Evolutionary conservation across 148 eudicot genomes (phyloP), one percentile per base, ranked within the genome.

Genomic region (Talinum fruticosum): DNA sequence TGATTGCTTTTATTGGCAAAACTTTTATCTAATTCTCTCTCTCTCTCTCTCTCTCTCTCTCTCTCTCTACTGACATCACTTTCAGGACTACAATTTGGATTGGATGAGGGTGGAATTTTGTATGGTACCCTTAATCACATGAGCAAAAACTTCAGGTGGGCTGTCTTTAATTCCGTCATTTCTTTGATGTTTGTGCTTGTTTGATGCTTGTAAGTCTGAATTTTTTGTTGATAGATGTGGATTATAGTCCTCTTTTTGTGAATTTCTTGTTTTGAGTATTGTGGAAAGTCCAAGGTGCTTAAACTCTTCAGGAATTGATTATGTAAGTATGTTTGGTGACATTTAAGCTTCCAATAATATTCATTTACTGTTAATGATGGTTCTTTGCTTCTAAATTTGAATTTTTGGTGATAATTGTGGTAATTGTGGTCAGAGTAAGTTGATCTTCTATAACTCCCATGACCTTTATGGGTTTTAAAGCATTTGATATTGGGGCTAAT

Each of bases 121-220:
- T 69, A 41, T 64, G 15, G 3, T 26, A 13, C 26, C 74, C 45
- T 78, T 59, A 61, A 29, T 49, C 23, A 69, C 74, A 10, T 82
- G 75, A 47, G 44, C 53, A 54, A 6, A 61, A n/a, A 66, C 1
- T 47, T 45, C 2, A 73, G 78, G 76, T 82, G 84, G 81, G 81
- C 23, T 34, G 5, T 71, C 24, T 66, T 73, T 73, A 73, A 24
- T 24, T 26, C 72, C 12, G 49, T 37, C 59, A 10, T 33, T 73
- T 68, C 19, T 21, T 44, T 28, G 18, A 3, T 66, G 10, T 28
- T 66, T 76, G 26, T 45, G 66, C 18, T 57, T 37, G 75, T 35
- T 69, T 59, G 75, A 71, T 71, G 59, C 38, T 32, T 57, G 54
- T 19, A 34, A 37, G 70, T 38, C 33, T 57, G 41, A 8, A 36